Evolutionary conservation across 306 rosid species (phyloP).

Genomic region (Crotalaria pallida): DNA sequence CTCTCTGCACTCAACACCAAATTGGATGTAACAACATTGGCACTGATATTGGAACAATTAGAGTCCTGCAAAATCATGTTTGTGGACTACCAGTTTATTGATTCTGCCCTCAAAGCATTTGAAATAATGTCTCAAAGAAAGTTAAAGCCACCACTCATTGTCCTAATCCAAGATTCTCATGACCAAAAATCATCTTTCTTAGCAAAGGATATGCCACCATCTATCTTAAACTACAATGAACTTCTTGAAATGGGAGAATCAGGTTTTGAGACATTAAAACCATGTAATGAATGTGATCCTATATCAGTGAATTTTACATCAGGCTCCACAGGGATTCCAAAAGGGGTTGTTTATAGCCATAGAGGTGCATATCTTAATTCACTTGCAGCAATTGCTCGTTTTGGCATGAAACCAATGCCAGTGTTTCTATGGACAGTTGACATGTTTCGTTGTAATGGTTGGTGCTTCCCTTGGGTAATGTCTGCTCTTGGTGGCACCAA

Average conservation of each 20-base stretch:
- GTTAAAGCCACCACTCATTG: slow-evolving; percentile 47
- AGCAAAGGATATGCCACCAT: slow-evolving; percentile 27
- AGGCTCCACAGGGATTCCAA: slow-evolving; percentile 77
- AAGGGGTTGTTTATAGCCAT: slow-evolving; percentile 79
- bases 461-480: slow-evolving; percentile 83
- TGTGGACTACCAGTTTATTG: slow-evolving; percentile 50
- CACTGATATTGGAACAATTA: slow-evolving; percentile 46
- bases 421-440: slow-evolving; percentile 92
- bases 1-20: slow-evolving; percentile 61
- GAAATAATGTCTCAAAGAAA: slow-evolving; percentile 24
- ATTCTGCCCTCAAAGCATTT: slow-evolving; percentile 37
- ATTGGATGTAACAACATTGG: slow-evolving; percentile 46
- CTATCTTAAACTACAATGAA: slow-evolving; percentile 32
- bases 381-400: slow-evolving; percentile 42
- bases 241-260: slow-evolving; percentile 27
- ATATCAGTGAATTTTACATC: slow-evolving; percentile 82
- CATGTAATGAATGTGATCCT: slow-evolving; percentile 49
- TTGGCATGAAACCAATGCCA: slow-evolving; percentile 28
- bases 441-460: slow-evolving; percentile 92
- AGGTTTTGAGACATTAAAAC: slow-evolving; percentile 31
- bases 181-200: slow-evolving; percentile 12
- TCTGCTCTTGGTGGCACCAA: slow-evolving; percentile 80
- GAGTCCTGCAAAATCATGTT: slow-evolving; percentile 55
- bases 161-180: slow-evolving; percentile 36
- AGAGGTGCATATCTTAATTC: slow-evolving; percentile 68